Conservation (phyloP, 495 filamentous ascomycete genomes). For the Pseudotulostoma volvatum region DNA sequence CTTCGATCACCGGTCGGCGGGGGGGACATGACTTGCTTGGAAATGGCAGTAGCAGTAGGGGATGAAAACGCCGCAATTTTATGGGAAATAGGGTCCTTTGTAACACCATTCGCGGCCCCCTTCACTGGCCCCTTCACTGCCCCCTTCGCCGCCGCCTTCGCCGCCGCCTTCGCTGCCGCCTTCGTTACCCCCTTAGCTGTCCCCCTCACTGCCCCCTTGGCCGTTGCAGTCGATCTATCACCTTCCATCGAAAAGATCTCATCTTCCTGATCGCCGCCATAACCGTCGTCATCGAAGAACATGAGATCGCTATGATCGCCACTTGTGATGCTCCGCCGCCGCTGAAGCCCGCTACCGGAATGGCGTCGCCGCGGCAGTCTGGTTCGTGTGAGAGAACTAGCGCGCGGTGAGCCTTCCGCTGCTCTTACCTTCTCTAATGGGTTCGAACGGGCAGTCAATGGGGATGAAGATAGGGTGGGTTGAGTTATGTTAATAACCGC, state of each 20-base stretch:
- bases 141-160: background rate
- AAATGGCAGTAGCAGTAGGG: background rate
- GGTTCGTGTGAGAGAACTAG: conserved; percentile 19
- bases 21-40: conserved; percentile 2
- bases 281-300: conserved; percentile 75
- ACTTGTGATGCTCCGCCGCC: conserved; percentile 45
- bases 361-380: conserved; percentile 42
- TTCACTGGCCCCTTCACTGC: background rate
- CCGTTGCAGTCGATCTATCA: conserved; percentile 17
- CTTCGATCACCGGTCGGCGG: conserved; percentile 5
- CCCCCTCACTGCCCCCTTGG: background rate
- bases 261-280: conserved; percentile 62
- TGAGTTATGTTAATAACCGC: too few species aligned
- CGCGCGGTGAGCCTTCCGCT: conserved; percentile 14
- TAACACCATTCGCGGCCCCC: background rate
- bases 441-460: conserved; percentile 21
- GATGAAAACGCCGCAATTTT: conserved; percentile 4
- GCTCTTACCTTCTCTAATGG: conserved; percentile 19
- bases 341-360: conserved; percentile 61
- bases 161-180: too few species aligned
- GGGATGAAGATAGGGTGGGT: conserved; percentile 27
- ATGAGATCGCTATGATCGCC: conserved; percentile 51
- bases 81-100: background rate
- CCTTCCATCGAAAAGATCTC: conserved; percentile 62
- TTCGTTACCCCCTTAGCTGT: background rate